A percentile compares a stretch with the other conserved stretches of the same genome.
phyloP scores from a whole-genome alignment of 345 rosid genomes.

The Eucalyptus erythrocorys region DNA sequence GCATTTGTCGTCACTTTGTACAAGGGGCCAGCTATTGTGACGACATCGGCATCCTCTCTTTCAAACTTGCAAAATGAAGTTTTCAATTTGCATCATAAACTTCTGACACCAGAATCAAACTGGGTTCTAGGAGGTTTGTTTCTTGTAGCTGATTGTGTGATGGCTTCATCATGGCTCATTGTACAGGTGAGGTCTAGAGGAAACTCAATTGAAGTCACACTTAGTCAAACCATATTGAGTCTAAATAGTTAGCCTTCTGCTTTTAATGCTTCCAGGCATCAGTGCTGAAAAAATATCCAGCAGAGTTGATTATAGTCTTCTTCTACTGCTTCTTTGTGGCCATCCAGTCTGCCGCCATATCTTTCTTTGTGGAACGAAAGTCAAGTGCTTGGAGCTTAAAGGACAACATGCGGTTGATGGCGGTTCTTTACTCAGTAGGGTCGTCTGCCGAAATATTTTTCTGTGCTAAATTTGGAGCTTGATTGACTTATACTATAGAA shows the following conservation, averaged over 20 bases:
- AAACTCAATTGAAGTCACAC: not conserved
- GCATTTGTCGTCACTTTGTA: slow-evolving; percentile 29
- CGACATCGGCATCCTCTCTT: not conserved
- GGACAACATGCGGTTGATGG: slow-evolving; percentile 8
- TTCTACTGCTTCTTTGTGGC: slow-evolving; percentile 36
- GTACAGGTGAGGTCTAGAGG: slow-evolving; percentile 12
- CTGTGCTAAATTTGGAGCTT: not conserved
- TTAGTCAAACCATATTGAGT: not conserved
- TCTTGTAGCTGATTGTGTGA: slow-evolving; percentile 20
- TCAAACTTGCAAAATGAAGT: not conserved
- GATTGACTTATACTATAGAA: not conserved
- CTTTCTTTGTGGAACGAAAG: slow-evolving; percentile 17
- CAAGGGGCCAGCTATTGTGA: slow-evolving; percentile 27
- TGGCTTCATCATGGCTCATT: slow-evolving; percentile 23
- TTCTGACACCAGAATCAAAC: slow-evolving; percentile 1
- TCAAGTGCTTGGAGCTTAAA: slow-evolving; percentile 29
- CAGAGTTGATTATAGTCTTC: slow-evolving; percentile 26
- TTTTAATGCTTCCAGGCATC: not conserved
- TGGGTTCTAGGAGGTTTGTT: slow-evolving; percentile 36
- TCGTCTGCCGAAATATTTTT: not conserved
- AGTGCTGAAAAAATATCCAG: slow-evolving; percentile 21
- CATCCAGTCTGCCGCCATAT: slow-evolving; percentile 31
- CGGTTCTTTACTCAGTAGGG: slow-evolving; percentile 31
- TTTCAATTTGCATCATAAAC: not conserved
- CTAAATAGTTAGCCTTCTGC: not conserved